These are phyloP conservation scores for Lentinula guzmanii DNA, from an alignment of 768 basidiomycete species.

Conservation along the genomic window DNA sequence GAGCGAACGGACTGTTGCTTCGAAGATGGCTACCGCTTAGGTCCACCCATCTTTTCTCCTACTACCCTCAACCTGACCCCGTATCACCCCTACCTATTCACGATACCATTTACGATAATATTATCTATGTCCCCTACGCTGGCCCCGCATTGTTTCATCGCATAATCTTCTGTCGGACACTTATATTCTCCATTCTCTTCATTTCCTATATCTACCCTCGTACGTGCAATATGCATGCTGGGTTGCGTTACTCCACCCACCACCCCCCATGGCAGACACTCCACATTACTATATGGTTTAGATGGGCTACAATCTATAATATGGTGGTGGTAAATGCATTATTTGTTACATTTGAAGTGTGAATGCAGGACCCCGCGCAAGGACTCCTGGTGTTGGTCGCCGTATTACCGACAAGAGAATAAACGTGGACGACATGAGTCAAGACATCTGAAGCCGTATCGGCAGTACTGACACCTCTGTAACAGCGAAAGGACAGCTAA, in stretches of 20 bases:
- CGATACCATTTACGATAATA: conserved; percentile 1
- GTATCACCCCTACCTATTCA: not conserved
- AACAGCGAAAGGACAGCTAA: no score
- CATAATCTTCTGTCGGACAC: not conserved
- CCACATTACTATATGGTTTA: not conserved
- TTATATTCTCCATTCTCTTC: not conserved
- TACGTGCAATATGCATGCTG: not conserved
- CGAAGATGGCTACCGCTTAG: conserved; percentile 80
- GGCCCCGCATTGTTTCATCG: not conserved
- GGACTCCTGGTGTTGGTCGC: no score
- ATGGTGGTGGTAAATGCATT: not conserved
- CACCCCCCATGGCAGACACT: not conserved
- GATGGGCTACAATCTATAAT: not conserved
- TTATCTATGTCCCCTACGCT: not conserved
- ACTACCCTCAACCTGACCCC: not conserved
- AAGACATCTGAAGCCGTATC: no score
- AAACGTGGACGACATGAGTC: no score
- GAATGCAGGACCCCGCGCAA: no score
- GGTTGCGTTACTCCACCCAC: not conserved
- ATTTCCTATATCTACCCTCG: not conserved
- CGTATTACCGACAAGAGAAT: no score
- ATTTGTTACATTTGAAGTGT: not conserved
- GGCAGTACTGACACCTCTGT: no score
- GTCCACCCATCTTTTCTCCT: not conserved
- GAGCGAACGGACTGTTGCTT: conserved; percentile 79